A percentile compares a stretch with the other conserved stretches of the same genome.
Evolutionary conservation across 2,329 filamentous ascomycete genomes (phyloP).

Genomic region (Penicillium concentricum): DNA sequence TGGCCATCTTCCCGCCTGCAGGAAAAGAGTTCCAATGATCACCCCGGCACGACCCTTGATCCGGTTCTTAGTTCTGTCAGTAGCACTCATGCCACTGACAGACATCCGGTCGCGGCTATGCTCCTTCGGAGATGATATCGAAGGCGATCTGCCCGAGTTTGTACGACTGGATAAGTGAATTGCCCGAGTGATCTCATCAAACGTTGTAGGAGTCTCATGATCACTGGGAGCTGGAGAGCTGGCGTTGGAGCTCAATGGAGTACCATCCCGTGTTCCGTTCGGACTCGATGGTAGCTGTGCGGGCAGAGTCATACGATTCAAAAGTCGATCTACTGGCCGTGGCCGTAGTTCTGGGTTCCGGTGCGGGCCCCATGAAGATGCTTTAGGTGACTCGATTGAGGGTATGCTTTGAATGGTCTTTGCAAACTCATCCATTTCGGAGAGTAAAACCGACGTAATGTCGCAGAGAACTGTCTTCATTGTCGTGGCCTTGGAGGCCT

Average conservation of each 20-base stretch:
- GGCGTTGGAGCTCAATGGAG: constrained; percentile 40
- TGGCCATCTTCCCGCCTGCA: constrained; percentile 85
- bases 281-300: constrained; percentile 52
- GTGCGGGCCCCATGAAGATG: constrained; percentile 47
- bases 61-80: constrained; percentile 75
- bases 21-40: constrained; percentile 78
- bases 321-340: constrained; percentile 55
- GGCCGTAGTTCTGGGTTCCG: constrained; percentile 50
- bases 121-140: constrained; percentile 48
- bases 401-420: constrained; percentile 71
- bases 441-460: constrained; percentile 69
- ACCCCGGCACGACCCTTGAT: constrained; percentile 77
- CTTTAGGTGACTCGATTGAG: constrained; percentile 73
- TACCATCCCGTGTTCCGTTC: constrained; percentile 30
- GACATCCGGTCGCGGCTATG: constrained; percentile 62
- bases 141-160: constrained; percentile 39
- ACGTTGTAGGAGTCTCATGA: constrained; percentile 53
- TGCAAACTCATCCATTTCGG: constrained; percentile 72
- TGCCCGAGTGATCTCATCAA: constrained; percentile 52
- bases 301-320: constrained; percentile 79
- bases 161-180: constrained; percentile 41
- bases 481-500: constrained; percentile 71
- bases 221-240: constrained; percentile 37
- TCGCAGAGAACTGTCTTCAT: constrained; percentile 80
- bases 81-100: constrained; percentile 69